These are phyloP conservation scores for Boletus rubescentipes DNA, from an alignment of 768 basidiomycete genomes.

Conservation along the genomic window DNA sequence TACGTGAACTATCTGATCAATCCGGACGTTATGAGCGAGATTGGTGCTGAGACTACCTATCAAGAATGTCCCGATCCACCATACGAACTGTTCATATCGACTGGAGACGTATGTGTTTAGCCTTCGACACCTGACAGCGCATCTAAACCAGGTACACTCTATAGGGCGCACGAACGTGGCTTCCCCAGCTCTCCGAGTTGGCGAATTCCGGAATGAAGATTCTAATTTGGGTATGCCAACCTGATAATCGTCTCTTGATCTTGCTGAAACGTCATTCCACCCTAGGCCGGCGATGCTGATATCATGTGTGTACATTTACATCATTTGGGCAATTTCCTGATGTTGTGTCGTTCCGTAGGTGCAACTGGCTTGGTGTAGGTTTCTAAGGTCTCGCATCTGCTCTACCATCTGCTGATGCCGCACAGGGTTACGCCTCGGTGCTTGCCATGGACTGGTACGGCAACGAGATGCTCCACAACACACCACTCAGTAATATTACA, in stretches of 20 bases:
- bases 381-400: background rate
- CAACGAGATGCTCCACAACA: slow-evolving; percentile 37
- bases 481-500: slow-evolving; percentile 54
- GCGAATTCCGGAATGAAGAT: slow-evolving; percentile 38
- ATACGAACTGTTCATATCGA: slow-evolving; percentile 41
- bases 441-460: slow-evolving; percentile 50
- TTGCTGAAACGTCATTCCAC: background rate
- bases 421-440: slow-evolving; percentile 35
- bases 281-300: slow-evolving; percentile 30
- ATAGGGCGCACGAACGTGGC: slow-evolving; percentile 36
- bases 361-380: slow-evolving; percentile 37
- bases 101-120: slow-evolving; percentile 52
- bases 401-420: background rate
- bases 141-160: background rate
- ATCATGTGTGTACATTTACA: slow-evolving; percentile 21
- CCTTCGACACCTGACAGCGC: background rate
- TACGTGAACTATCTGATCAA: slow-evolving; percentile 47
- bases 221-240: slow-evolving; percentile 38
- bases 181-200: slow-evolving; percentile 38
- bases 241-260: background rate
- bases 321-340: background rate
- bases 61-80: slow-evolving; percentile 48
- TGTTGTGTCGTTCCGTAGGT: background rate
- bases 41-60: slow-evolving; percentile 54
- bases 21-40: slow-evolving; percentile 38